Evolutionary conservation across 1,139 yeast genomes (phyloP).

Genomic region (Blastobotrys buckinghamii): DNA sequence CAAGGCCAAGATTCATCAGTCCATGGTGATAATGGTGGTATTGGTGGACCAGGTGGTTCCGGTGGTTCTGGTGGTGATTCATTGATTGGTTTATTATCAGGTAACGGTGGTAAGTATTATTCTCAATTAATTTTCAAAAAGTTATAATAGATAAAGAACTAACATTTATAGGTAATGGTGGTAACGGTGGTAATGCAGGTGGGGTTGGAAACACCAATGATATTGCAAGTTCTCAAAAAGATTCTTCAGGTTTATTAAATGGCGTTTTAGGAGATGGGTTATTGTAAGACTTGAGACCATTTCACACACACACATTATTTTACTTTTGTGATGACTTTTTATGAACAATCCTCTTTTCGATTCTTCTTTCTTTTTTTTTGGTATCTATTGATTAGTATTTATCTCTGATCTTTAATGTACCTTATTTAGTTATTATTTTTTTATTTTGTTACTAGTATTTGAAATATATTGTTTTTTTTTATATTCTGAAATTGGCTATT

Average conservation of each 20-base stretch:
- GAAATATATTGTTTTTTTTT: no score
- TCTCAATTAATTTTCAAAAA: background rate
- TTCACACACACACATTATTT: no score
- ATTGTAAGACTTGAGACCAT: background rate
- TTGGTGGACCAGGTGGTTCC: background rate
- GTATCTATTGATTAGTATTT: no score
- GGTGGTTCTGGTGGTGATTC: background rate
- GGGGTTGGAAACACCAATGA: constrained; percentile 1
- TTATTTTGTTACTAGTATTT: no score
- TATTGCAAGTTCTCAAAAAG: background rate
- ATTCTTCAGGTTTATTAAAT: background rate
- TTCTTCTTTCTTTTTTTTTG: no score
- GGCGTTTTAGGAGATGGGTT: background rate
- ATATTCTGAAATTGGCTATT: no score
- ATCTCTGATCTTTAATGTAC: no score
- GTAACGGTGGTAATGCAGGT: constrained; percentile 6
- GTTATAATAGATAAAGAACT: no score
- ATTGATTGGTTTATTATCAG: background rate
- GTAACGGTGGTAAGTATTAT: background rate
- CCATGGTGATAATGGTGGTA: background rate
- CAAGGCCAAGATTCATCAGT: background rate
- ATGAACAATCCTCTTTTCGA: no score
- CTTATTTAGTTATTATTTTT: no score
- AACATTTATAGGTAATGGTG: background rate
- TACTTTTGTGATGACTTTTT: no score